Base-by-base conservation (phyloP, 208 protist genomes). In the Trypanosoma boissoni region DNA sequence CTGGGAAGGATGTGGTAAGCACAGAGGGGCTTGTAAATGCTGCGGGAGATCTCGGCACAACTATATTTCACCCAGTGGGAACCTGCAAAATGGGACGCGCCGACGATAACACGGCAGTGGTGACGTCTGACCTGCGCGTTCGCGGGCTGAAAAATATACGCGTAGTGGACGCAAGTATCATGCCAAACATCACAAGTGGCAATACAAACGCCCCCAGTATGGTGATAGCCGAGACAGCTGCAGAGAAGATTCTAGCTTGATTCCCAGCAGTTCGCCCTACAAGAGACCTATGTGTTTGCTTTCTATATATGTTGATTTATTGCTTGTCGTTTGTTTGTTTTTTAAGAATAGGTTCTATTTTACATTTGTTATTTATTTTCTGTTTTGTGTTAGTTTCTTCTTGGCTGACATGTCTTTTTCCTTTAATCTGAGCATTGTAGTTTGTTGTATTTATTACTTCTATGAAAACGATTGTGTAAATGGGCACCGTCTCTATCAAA, bases 21-120 rank as follows among this genome's bases (percentile, higher is more conserved):
- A 66, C 76, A 41, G 66, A 65, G 3, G 49, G 78, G 36, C 37
- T 83, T 16, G 71, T 54, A 29, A n/a, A 4, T 7, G 63, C 32
- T 18, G 42, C 68, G 8, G n/a, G 56, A 21, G 18, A 57, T 20
- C 2, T 58, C 21, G 44, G 50, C 20, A 28, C 49, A 26, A 62
- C 70, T 1, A 58, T 72, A 29, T 78, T 74, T 56, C 71, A 78
- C 36, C 72, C 71, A 18, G 21, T 43, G 14, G 29, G 63, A 6
- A 78, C 72, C 32, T 71, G 64, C 41, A 46, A 21, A 21, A 77
- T 78, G 59, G 72, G 72, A 20, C 0, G 14, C 23, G 37, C 4
- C 3, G 16, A 63, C 21, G 56, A 74, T 57, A 6, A 45, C 21
- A 57, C 39, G 45, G 36, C 43, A 2, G 68, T 75, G 24, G 66